Evolutionary conservation across 2,329 filamentous ascomycete genomes (phyloP), one percentile per base, ranked within the genome.

Genomic region (Chalaropsis thielavioides): DNA sequence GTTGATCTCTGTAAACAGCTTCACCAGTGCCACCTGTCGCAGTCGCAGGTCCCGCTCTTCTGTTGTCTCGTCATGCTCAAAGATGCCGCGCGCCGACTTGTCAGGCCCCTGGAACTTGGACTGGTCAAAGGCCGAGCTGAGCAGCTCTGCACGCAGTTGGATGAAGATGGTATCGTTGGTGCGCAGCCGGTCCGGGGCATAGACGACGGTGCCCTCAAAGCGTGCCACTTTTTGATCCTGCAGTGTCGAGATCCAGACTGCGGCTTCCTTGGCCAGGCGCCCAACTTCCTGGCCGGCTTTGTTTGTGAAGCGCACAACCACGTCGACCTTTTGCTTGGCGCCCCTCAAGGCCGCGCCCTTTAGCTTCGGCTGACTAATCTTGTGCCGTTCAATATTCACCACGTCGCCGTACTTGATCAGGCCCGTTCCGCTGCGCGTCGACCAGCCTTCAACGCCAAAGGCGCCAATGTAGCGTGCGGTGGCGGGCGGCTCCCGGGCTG

Each of bases 111-210:
- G 56, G 17, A 65, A 58, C 40, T 58, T 51, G 19, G 44, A 22
- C 22, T 27, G 59, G 35, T 68, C 67, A 70, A 99, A 71, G 0
- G 90, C 88, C 19, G 83, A 83, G 66, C 79, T 83, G 17, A 94
- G 78, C 46, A 99, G 74, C 64, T 81, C 95, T 71, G 88, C 94
- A 64, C 83, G 82, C 56, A 99, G 75, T 73, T 99, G 94, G 6
- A 99, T 74, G 70, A 92, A 95, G n/a, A 99, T 81, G 0, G 91
- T 97, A 71, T 99, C 94, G 71, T 95, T 96, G 8, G 92, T 94
- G 61, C 89, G 82, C 60, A 97, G 75, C 59, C 83, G 80, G 65
- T 97, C 92, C 0, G 92, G 92, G 0, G 89, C 89, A 73, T 89
- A 97, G 1, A 99, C 90, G 71, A 91, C 96, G 13, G 82, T 84